These are phyloP conservation scores for Curvularia sp. DNA, from an alignment of 2,329 filamentous ascomycete species.

Conservation along the genomic window DNA sequence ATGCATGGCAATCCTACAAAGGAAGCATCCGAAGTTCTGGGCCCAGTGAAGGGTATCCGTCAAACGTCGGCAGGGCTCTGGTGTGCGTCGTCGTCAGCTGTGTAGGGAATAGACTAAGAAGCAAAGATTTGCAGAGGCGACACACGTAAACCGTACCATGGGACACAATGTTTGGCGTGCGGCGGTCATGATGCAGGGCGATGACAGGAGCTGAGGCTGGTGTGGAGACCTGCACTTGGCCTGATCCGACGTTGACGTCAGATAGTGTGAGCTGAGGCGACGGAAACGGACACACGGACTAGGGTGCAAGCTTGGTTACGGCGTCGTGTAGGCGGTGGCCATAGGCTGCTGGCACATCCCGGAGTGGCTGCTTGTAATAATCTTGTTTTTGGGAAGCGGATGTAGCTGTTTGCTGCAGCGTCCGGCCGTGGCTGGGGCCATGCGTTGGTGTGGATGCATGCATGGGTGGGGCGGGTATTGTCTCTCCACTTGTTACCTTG, in stretches of 20 bases:
- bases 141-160: not conserved
- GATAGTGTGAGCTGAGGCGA: slow-evolving; percentile 1
- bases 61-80: not conserved
- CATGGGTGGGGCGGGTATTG: slow-evolving; percentile 4
- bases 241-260: slow-evolving; percentile 32
- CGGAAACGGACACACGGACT: slow-evolving; percentile 3
- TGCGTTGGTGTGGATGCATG: slow-evolving; percentile 8
- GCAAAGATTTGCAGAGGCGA: not conserved
- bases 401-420: slow-evolving; percentile 6
- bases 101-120: not conserved
- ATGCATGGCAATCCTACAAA: not conserved
- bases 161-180: slow-evolving; percentile 2
- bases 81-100: slow-evolving; percentile 26
- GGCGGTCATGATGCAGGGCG: slow-evolving; percentile 4
- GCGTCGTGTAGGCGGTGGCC: slow-evolving; percentile 13
- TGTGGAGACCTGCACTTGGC: slow-evolving; percentile 1
- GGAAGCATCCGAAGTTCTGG: not conserved
- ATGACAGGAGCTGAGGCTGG: not conserved
- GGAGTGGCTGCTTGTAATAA: slow-evolving; percentile 40
- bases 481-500: slow-evolving; percentile 14
- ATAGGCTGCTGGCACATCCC: slow-evolving; percentile 3
- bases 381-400: slow-evolving; percentile 41
- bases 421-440: slow-evolving; percentile 12
- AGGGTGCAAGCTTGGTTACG: slow-evolving; percentile 21
- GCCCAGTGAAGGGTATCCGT: no score